These are phyloP conservation scores for Sherardia arvensis DNA, from an alignment of 257 asterid genomes.

Conservation along the genomic window DNA sequence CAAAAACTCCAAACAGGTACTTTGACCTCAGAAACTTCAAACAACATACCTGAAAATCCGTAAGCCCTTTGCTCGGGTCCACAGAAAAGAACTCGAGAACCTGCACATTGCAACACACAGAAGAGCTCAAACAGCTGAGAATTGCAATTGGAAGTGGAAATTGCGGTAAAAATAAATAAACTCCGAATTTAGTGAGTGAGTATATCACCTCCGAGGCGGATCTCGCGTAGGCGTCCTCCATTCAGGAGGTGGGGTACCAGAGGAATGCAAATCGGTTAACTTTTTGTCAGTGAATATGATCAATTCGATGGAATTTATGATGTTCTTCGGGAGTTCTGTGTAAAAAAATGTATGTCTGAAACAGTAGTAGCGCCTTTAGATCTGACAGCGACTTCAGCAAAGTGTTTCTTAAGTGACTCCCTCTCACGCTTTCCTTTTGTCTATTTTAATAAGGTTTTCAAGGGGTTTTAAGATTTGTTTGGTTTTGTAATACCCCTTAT, in stretches of 20 bases:
- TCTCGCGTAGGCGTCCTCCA: constrained; percentile 94
- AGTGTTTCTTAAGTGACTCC: neutral
- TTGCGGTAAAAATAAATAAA: neutral
- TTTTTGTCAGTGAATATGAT: neutral
- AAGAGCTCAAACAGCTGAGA: neutral
- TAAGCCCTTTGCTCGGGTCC: constrained; percentile 74
- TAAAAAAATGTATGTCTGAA: neutral
- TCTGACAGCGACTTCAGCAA: constrained; percentile 11
- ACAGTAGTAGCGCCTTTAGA: constrained; percentile 4
- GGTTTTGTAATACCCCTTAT: no score
- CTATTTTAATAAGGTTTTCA: neutral
- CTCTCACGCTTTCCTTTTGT: constrained; percentile 3
- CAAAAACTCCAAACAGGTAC: neutral
- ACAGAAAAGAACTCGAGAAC: constrained; percentile 70
- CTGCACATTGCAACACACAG: constrained; percentile 21
- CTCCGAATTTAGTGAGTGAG: neutral
- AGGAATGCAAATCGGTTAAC: neutral
- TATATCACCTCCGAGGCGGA: constrained; percentile 58
- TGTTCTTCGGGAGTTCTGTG: neutral
- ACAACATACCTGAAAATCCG: constrained; percentile 56
- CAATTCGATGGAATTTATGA: neutral
- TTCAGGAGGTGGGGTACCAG: constrained; percentile 20
- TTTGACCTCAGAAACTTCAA: constrained; percentile 2
- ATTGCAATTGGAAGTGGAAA: constrained; percentile 5
- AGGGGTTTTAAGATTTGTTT: neutral